A percentile compares a stretch with the other conserved stretches of the same genome.
Conservation (phyloP, 176 grass and related monocot species). For the Musa acuminata region DNA sequence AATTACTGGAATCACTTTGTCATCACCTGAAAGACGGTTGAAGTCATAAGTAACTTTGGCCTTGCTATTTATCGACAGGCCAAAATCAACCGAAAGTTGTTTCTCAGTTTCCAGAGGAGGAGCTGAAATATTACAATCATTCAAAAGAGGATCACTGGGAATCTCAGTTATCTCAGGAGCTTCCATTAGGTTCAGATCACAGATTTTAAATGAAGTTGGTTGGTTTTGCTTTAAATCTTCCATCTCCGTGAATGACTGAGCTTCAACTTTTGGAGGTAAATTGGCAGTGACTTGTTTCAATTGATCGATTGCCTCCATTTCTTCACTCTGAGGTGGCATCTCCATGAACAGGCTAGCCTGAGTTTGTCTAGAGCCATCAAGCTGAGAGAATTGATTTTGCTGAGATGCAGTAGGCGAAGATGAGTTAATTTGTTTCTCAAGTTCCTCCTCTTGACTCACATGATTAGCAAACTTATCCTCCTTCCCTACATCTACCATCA, state of each 20-base stretch:
- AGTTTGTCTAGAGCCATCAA: conserved; percentile 32
- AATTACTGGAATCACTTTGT: conserved; percentile 61
- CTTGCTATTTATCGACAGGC: conserved; percentile 22
- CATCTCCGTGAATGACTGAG: conserved; percentile 20
- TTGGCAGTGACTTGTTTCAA: conserved; percentile 29
- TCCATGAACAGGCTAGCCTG: conserved; percentile 31
- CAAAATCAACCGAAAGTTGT: conserved; percentile 40
- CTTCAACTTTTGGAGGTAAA: conserved; percentile 33
- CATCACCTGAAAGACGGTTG: conserved; percentile 33
- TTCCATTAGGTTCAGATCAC: conserved; percentile 76
- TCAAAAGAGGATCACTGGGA: conserved; percentile 39
- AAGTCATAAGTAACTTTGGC: conserved; percentile 18
- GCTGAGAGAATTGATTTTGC: conserved; percentile 24
- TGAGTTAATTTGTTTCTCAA: conserved; percentile 22
- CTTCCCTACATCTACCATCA: conserved; percentile 20
- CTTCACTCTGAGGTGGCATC: conserved; percentile 38
- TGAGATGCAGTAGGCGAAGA: conserved; percentile 23
- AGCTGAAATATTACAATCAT: conserved; percentile 24
- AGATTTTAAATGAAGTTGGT: conserved; percentile 70
- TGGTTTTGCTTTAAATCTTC: conserved; percentile 50
- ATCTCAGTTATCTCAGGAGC: conserved; percentile 64
- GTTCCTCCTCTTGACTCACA: conserved; percentile 29
- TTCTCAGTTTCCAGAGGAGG: conserved; percentile 30
- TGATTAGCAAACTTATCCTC: conserved; percentile 29
- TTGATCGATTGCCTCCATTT: conserved; percentile 37